Percentiles rank a stretch among this genome's conserved stretches.
Evolutionary conservation across 768 basidiomycete genomes (phyloP).

Genomic region (Rhodotorula graminis): DNA sequence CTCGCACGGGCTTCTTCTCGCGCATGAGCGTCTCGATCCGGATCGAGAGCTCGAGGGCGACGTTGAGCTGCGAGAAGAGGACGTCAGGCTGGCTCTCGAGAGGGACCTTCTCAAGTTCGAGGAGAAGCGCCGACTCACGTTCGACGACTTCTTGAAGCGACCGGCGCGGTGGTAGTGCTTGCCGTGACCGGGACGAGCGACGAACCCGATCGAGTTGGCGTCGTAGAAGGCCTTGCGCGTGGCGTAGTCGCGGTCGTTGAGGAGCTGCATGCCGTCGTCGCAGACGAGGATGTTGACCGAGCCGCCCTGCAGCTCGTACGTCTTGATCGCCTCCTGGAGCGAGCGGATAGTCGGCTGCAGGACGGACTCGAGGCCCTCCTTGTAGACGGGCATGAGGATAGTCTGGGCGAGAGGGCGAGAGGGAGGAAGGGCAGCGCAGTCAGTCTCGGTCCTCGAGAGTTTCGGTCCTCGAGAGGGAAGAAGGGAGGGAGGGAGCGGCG

Average conservation of each 20-base stretch:
- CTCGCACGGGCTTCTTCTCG: conserved; percentile 48
- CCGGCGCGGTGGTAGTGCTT: conserved; percentile 73
- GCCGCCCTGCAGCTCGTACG: conserved; percentile 82
- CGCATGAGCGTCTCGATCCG: conserved; percentile 56
- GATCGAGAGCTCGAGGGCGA: conserved; percentile 62
- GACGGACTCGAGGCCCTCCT: conserved; percentile 42
- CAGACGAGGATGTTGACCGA: conserved; percentile 73
- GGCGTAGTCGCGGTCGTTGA: conserved; percentile 60
- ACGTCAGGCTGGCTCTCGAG: too few relatives aligned
- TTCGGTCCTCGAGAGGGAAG: too few relatives aligned
- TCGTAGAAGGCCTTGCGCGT: conserved; percentile 69
- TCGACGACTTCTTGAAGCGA: conserved; percentile 86
- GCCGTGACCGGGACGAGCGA: conserved; percentile 71
- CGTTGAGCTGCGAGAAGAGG: conserved; percentile 44
- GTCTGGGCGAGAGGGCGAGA: neutral
- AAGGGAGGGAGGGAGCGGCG: too few relatives aligned
- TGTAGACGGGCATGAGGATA: conserved; percentile 32
- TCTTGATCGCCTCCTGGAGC: conserved; percentile 29
- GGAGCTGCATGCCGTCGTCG: conserved; percentile 73
- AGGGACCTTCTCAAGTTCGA: too few relatives aligned
- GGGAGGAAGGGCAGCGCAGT: too few relatives aligned
- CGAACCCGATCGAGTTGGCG: conserved; percentile 68
- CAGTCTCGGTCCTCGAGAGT: too few relatives aligned
- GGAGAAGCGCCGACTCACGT: conserved; percentile 53
- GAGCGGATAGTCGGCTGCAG: conserved; percentile 42